Evolutionary conservation across 352 stramenopile species (phyloP), one percentile per base, ranked within the genome.

Genomic region (Thalassiosira ordinaria): DNA sequence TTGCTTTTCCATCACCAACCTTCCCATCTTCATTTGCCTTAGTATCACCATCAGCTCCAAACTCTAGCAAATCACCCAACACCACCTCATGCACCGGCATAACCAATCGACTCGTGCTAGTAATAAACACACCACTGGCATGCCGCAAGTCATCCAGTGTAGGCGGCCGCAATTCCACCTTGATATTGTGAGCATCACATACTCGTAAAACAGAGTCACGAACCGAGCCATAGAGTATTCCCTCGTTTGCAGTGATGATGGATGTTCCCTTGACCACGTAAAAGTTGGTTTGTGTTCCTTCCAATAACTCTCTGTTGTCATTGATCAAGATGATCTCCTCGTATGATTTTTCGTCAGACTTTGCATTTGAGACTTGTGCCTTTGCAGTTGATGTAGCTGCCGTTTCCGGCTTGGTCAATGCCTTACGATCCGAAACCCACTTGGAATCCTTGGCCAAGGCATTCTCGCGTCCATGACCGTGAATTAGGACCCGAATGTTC

Each of bases 271-370:
- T 60, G 1, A 78, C 74, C 2, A 82, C 64, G 39, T 73, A 82
- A 29, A 82, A 78, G 33, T 82, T 82, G 16, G 74, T 82, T 67
- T 82, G 74, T n/a, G 74, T 78, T 11, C 74, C 74, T 33, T 82
- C 74, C 13, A 82, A 53, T 35, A 82, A 52, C 47, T 82, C 66
- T 39, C 66, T 67, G 18, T 68, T 52, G 31, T 78, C 35, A 49
- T 82, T 78, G 20, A 82, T 59, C 31, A 82, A 51, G 22, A 82
- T 73, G 33, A 78, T 78, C 67, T 82, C 74, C 41, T 82, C 74
- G 20, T 60, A 81, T n/a, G 37, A 55, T 20, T 9, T n/a, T 27
- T n/a, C n/a, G n/a, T n/a, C n/a, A n/a, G n/a, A n/a, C n/a, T n/a
- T n/a, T n/a, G n/a, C n/a, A n/a, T n/a, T n/a, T n/a, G n/a, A n/a